Percentiles rank a stretch among this genome's conserved stretches.
These are phyloP conservation scores for Malassezia nana DNA, from an alignment of 1,284 basidiomycete genomes.

Conservation along the genomic window DNA sequence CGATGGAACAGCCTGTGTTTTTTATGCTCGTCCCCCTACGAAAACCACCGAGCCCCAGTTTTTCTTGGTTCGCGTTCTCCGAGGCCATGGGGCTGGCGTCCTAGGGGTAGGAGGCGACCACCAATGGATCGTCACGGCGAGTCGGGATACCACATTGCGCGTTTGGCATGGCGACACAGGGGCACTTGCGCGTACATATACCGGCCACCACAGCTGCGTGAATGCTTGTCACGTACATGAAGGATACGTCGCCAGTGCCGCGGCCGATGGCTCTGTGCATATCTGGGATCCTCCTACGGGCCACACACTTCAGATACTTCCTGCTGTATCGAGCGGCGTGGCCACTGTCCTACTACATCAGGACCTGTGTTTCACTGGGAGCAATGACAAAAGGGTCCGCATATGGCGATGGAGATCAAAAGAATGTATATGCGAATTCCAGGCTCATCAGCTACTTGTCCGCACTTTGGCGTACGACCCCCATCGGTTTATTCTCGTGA, in stretches of 20 bases:
- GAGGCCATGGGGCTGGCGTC: slow-evolving; percentile 9
- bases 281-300: slow-evolving; percentile 6
- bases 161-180: slow-evolving; percentile 5
- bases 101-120: background rate
- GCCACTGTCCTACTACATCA: background rate
- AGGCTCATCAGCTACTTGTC: slow-evolving; percentile 8
- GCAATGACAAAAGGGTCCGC: slow-evolving; percentile 8
- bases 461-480: slow-evolving; percentile 10
- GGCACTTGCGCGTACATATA: background rate
- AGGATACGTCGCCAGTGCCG: slow-evolving; percentile 7
- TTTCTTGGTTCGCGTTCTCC: background rate
- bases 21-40: background rate
- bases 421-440: background rate
- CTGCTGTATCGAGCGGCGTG: slow-evolving; percentile 3
- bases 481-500: slow-evolving; percentile 3
- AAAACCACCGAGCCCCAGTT: background rate
- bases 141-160: slow-evolving; percentile 13
- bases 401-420: background rate
- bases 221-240: slow-evolving; percentile 12
- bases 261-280: slow-evolving; percentile 5
- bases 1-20: slow-evolving; percentile 13
- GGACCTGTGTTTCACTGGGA: background rate
- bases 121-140: slow-evolving; percentile 10
- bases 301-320: background rate
- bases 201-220: background rate